phyloP scores from a whole-genome alignment of 352 stramenopile species.

The Globisporangium viniferum region DNA sequence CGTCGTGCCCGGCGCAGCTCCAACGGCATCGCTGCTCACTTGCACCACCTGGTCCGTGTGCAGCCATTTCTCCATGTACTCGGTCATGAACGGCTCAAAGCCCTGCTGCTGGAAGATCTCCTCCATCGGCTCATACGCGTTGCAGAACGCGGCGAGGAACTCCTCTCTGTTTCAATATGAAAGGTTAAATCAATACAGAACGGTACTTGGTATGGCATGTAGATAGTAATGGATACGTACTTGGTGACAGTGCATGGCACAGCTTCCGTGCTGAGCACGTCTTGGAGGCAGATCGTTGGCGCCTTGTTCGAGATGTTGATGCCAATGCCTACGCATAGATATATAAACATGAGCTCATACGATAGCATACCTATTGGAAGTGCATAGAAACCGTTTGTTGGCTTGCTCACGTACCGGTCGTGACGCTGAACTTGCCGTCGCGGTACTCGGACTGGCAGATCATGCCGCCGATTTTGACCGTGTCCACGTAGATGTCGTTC shows the following conservation, averaged over 20 bases:
- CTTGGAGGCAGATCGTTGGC: constrained; percentile 85
- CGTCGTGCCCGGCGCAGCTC: constrained; percentile 25
- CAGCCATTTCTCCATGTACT: constrained; percentile 84
- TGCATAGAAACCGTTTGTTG: neutral
- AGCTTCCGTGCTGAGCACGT: constrained; percentile 61
- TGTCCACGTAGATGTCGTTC: constrained; percentile 90
- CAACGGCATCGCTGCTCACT: constrained; percentile 39
- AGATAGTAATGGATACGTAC: constrained; percentile 26
- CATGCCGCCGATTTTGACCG: constrained; percentile 89
- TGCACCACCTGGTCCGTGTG: constrained; percentile 84
- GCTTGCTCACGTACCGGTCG: constrained; percentile 46
- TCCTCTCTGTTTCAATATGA: constrained; percentile 52
- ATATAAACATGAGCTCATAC: neutral
- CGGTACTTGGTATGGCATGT: neutral
- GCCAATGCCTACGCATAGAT: constrained; percentile 48
- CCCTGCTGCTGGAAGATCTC: constrained; percentile 73
- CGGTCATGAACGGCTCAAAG: constrained; percentile 81
- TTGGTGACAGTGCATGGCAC: constrained; percentile 72
- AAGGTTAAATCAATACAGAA: neutral
- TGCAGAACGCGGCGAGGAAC: constrained; percentile 86
- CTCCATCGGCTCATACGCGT: constrained; percentile 86
- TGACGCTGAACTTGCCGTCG: constrained; percentile 78
- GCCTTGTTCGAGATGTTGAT: constrained; percentile 89
- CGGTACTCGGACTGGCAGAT: constrained; percentile 87
- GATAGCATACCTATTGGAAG: neutral